Base-by-base conservation (phyloP, 106 monocot genomes). In the Phalaenopsis equestris region DNA sequence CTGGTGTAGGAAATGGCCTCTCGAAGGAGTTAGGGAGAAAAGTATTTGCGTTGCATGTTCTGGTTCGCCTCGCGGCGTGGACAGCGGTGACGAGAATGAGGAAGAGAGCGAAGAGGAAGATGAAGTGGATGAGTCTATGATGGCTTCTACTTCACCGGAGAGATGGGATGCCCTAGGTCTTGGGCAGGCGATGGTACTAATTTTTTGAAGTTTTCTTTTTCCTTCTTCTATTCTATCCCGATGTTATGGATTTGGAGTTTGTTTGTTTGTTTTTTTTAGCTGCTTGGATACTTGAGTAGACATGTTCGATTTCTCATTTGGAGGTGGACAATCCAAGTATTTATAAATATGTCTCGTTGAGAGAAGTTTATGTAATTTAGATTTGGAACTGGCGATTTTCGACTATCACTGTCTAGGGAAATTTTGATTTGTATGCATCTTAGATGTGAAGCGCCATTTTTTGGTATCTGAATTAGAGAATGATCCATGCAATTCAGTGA, bases 131-230 rank as follows among this genome's bases (percentile, higher is more conserved):
- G 64, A 65, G 64, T 65, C 24, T 77, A 38, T 79, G 76, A 76
- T 58, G 75, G 46, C 73, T 14, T 83, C 84, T 23, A 77, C 70
- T 17, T 48, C 82, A 19, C 94, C 91, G 5, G 90, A 94, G 85
- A 85, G 86, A 81, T 98, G 97, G 97, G 94, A 98, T 77, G 94
- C 92, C 15, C 56, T 98, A 14, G 97, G 94, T 14, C 94, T 98
- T 14, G 92, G 94, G 10, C 94, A 98, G 77, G 97, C 94, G 46
- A 98, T 98, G 97, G 97, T 97, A 93, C 56, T 72, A 8, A 19
- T 65, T 43, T 7, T 48, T 38, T 48, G 52, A 52, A 52, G 52
- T 52, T 12, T 52, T 52, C 12, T 52, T 52, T 14, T 52, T 21
- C 19, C 41, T 41, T 37, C 15, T 30, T 3, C 16, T 79, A 30